A percentile compares a stretch with the other conserved stretches of the same genome.
phyloP scores from a whole-genome alignment of 331 rosid species.

The Rosa hybrid region DNA sequence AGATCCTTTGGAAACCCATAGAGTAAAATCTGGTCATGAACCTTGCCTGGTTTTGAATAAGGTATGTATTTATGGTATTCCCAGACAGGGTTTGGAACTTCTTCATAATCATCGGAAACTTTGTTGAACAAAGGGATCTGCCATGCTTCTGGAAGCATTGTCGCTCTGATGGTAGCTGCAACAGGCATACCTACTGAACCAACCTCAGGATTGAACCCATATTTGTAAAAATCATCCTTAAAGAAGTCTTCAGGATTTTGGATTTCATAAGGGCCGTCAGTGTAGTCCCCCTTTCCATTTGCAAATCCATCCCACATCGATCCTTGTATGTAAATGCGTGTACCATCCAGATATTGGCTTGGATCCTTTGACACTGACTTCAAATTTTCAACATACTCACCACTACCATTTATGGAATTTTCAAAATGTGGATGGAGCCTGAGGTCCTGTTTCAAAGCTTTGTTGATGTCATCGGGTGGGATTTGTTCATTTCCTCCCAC shows the following conservation, averaged over 20 bases:
- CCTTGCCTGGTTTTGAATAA: slow-evolving; percentile 78
- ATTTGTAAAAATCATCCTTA: slow-evolving; percentile 49
- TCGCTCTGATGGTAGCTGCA: slow-evolving; percentile 88
- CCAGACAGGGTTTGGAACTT: slow-evolving; percentile 93
- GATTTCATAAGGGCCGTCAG: slow-evolving; percentile 93
- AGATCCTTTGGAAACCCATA: slow-evolving; percentile 81
- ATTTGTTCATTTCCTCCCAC: slow-evolving; percentile 97
- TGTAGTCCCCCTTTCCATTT: slow-evolving; percentile 73
- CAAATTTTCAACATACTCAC: slow-evolving; percentile 28
- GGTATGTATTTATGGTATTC: slow-evolving; percentile 88
- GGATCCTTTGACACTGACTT: slow-evolving; percentile 45
- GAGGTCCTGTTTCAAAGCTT: slow-evolving; percentile 66
- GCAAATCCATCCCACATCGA: slow-evolving; percentile 98
- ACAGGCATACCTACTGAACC: slow-evolving; percentile 91
- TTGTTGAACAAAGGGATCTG: slow-evolving; percentile 74
- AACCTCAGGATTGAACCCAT: slow-evolving; percentile 95
- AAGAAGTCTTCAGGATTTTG: slow-evolving; percentile 87
- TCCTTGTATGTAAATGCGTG: slow-evolving; percentile 78
- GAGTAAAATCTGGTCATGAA: slow-evolving; percentile 81
- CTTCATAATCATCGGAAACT: slow-evolving; percentile 65
- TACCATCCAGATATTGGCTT: slow-evolving; percentile 89
- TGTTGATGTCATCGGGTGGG: slow-evolving; percentile 81
- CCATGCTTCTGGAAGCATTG: slow-evolving; percentile 93
- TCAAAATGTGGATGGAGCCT: slow-evolving; percentile 79
- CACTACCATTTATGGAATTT: slow-evolving; percentile 28